A percentile compares a stretch with the other conserved stretches of the same genome.
Conservation (phyloP, 2,329 filamentous ascomycete species). For the Blastomyces parvus region DNA sequence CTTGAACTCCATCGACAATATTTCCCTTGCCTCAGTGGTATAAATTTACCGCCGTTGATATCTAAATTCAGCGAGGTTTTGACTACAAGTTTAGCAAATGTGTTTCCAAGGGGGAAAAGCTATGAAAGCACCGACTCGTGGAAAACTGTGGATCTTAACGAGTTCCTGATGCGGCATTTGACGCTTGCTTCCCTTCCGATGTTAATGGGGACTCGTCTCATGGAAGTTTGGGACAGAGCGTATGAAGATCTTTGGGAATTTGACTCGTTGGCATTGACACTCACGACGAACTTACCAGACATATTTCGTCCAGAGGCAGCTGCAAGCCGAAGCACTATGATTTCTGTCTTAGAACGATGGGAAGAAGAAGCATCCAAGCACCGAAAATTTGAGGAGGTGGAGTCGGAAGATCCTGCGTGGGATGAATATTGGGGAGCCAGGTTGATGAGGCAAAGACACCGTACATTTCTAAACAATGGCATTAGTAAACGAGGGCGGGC, state of each 20-base stretch:
- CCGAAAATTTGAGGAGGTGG: conserved; percentile 22
- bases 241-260: conserved; percentile 18
- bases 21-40: conserved; percentile 11
- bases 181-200: conserved; percentile 17
- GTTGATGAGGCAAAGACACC: conserved; percentile 8
- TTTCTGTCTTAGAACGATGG: conserved; percentile 16
- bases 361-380: conserved; percentile 9
- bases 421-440: conserved; percentile 14
- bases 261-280: conserved; percentile 14
- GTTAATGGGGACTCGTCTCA: conserved; percentile 17
- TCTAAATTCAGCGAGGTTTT: conserved; percentile 16
- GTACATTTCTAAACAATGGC: conserved; percentile 8
- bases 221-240: conserved; percentile 17
- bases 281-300: conserved; percentile 15
- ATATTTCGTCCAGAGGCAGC: conserved; percentile 16
- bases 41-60: conserved; percentile 12
- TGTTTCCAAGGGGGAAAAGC: conserved; percentile 13
- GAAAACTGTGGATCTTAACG: conserved; percentile 17
- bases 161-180: conserved; percentile 15
- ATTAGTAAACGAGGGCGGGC: conserved; percentile 10
- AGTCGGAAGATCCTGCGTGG: conserved; percentile 25
- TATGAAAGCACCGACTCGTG: conserved; percentile 11
- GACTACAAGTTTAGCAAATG: conserved; percentile 14
- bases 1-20: conserved; percentile 14
- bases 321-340: conserved; percentile 12